Conservation (phyloP, 768 basidiomycete species). For the Russula brevipes region DNA sequence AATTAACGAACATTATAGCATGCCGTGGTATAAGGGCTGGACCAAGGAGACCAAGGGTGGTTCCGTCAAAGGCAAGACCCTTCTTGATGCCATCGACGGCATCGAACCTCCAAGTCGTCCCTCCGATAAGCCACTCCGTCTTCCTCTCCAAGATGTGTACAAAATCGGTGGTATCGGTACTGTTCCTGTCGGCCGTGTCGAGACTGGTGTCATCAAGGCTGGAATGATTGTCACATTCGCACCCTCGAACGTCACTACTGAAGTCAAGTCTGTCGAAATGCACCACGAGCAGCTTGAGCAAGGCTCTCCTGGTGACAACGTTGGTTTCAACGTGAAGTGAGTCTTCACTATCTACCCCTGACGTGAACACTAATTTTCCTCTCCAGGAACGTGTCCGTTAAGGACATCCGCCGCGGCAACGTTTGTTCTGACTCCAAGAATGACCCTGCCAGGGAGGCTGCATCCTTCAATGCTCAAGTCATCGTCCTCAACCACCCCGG, state of each 20-base stretch:
- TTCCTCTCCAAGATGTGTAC: slow-evolving; percentile 99
- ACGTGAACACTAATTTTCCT: slow-evolving; percentile 6
- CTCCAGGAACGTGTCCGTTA: slow-evolving; percentile 95
- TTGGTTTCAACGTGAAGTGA: slow-evolving; percentile 98
- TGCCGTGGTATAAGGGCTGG: slow-evolving; percentile 99
- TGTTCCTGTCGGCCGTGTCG: slow-evolving; percentile 99
- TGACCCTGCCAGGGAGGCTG: slow-evolving; percentile 98
- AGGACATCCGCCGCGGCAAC: slow-evolving; percentile 99
- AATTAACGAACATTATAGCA: slow-evolving; percentile 46
- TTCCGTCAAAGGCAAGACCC: slow-evolving; percentile 95
- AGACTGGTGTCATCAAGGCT: slow-evolving; percentile 99
- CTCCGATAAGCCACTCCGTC: slow-evolving; percentile 99
- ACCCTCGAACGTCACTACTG: slow-evolving; percentile 96
- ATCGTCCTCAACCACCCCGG: slow-evolving; percentile 99
- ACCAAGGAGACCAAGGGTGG: slow-evolving; percentile 92
- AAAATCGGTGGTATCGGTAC: slow-evolving; percentile 99
- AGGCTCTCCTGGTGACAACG: slow-evolving; percentile 97
- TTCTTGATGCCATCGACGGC: slow-evolving; percentile 99
- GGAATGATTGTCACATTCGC: slow-evolving; percentile 99
- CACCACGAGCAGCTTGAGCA: slow-evolving; percentile 96
- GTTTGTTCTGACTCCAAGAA: slow-evolving; percentile 99
- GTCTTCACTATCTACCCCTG: slow-evolving; percentile 28
- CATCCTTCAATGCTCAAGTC: slow-evolving; percentile 99
- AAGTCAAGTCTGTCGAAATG: slow-evolving; percentile 99
- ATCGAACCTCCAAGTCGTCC: slow-evolving; percentile 97